phyloP scores from a whole-genome alignment of 2,329 filamentous ascomycete genomes.

The Cladophialophora immunda region DNA sequence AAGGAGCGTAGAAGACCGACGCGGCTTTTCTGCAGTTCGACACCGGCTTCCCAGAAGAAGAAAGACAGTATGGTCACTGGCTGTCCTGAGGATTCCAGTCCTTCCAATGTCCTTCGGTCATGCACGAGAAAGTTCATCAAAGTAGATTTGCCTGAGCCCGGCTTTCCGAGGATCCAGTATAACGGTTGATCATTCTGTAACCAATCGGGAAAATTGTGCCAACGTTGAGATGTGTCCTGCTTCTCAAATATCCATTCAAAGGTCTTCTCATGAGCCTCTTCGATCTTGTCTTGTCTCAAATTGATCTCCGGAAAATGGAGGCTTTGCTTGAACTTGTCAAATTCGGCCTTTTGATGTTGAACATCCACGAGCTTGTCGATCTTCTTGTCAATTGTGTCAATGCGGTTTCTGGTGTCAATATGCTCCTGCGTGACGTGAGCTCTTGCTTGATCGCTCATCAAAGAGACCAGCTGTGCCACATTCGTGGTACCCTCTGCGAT shows the following conservation, averaged over 20 bases:
- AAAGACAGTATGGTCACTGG: background rate
- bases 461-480: background rate
- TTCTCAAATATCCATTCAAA: conserved; percentile 20
- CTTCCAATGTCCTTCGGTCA: background rate
- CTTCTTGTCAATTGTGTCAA: background rate
- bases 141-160: conserved; percentile 20
- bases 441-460: background rate
- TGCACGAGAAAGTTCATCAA: conserved; percentile 25
- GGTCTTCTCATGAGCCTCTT: conserved; percentile 6
- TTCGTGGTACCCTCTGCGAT: background rate
- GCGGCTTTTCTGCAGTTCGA: conserved; percentile 12
- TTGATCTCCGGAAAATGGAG: conserved; percentile 18
- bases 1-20: conserved; percentile 13
- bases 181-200: background rate
- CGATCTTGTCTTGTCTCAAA: conserved; percentile 7
- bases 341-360: background rate
- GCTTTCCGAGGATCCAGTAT: conserved; percentile 16
- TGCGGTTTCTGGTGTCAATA: conserved; percentile 1
- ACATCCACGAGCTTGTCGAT: background rate
- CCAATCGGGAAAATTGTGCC: conserved; percentile 13
- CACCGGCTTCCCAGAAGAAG: conserved; percentile 20
- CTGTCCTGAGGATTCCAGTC: background rate
- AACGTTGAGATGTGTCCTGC: background rate
- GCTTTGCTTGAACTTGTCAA: conserved; percentile 16
- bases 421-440: conserved; percentile 12